phyloP scores from a whole-genome alignment of 2,329 filamentous ascomycete genomes.

The Colletotrichum scovillei region DNA sequence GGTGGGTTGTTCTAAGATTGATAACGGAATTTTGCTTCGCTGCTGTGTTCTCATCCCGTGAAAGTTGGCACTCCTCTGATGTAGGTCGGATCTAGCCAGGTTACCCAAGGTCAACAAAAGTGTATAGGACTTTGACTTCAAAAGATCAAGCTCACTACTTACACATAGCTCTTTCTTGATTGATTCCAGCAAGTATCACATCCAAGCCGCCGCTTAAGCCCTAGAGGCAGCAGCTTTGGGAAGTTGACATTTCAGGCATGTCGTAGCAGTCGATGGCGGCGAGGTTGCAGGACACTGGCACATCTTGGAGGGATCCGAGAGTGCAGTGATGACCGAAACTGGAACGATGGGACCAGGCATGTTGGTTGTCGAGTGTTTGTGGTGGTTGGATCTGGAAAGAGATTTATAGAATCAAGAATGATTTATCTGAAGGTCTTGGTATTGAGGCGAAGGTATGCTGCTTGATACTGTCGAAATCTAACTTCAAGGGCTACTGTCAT shows the following conservation, averaged over 20 bases:
- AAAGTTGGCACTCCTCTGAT: background rate
- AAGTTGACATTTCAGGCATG: background rate
- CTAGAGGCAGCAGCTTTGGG: background rate
- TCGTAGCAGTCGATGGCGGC: background rate
- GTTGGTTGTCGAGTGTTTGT: background rate
- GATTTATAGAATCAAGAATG: too few relatives aligned
- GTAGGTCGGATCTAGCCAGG: background rate
- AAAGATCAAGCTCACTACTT: background rate
- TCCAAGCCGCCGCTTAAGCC: background rate
- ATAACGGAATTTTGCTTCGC: background rate
- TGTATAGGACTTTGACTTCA: background rate
- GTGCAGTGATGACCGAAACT: background rate
- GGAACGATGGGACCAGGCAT: slow-evolving; percentile 11
- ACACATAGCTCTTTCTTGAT: background rate
- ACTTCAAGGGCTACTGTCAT: background rate
- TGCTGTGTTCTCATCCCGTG: background rate
- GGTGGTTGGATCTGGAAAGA: too few relatives aligned
- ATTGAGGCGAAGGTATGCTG: background rate
- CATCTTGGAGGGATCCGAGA: slow-evolving; percentile 4
- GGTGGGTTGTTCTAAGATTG: background rate
- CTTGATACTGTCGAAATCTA: background rate
- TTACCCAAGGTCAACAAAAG: background rate
- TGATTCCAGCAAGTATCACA: too few relatives aligned
- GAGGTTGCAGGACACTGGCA: background rate
- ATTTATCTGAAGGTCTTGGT: background rate